Evolutionary conservation across 140 eudicot genomes (phyloP), one percentile per base, ranked within the genome.

Genomic region (Oenanthe javanica): DNA sequence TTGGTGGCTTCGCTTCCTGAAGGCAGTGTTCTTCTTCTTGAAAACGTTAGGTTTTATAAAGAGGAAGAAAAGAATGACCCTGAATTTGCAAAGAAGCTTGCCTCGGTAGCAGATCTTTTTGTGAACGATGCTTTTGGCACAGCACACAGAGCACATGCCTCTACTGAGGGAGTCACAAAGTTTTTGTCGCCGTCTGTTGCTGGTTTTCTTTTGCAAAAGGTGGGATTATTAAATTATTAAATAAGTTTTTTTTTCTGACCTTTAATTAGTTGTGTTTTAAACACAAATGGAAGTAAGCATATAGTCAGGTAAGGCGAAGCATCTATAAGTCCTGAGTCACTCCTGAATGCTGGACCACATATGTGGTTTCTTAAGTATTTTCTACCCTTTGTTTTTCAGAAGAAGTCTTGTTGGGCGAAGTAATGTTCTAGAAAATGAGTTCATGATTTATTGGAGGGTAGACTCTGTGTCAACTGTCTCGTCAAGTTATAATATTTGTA

Each of bases 111-210:
- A 6, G 93, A 89, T 85, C 86, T 89, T 67, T 88, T 80, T 31
- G 92, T 88, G 31, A 88, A 88, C 27, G 92, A 88, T 69, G 98
- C 98, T 72, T 94, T 94, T 85, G 98, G 97, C 49, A 92, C 97
- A 45, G 98, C 97, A 18, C 98, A 94, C 25, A 94, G 98, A 85
- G 98, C 98, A 50, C 98, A 94, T 90, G 98, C 98, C 38, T 94
- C 98, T 38, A 94, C 98, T 0, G 98, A 94, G 87, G 98, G 98
- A 55, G 98, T 94, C 54, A 90, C 99, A 80, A 95, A 95, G 82
- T 90, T 70, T 86, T 90, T 95, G 90, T 87, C 86, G 79, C 99
- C 97, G 55, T 86, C 97, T 31, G 98, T 94, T 85, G 97, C 98
- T 31, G 98, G 98, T 75, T 90, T 89, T 86, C 94, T 94, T 82